Base-by-base conservation (phyloP, 2,329 filamentous ascomycete genomes). In the Fusarium coffeatum region DNA sequence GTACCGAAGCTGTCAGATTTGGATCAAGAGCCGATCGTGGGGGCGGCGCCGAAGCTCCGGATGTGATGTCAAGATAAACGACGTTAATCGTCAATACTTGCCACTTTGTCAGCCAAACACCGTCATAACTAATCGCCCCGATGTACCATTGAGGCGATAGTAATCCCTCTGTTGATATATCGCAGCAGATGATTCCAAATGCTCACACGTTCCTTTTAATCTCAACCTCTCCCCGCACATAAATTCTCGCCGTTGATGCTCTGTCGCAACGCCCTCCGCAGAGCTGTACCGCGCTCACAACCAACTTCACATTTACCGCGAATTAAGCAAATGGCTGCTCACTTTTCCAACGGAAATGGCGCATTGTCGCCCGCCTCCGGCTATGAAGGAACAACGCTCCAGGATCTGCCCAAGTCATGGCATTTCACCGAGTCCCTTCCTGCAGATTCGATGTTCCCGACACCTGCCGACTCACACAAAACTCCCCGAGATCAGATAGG, bases 381-480 rank as follows among this genome's bases (percentile, higher is more conserved):
- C n/a, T 67, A 70, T 41, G 68, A 72, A 50, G 79, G 80, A 62
- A 74, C 78, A 37, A 80, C 84, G 32, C 78, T 91, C 50, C 81
- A 82, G 70, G 84, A 88, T 53, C 82, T 91, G 18, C 88, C 88
- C 41, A 91, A 90, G 76, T 86, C 88, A 59, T 91, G 89, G 89
- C 85, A 79, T 57, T 89, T 90, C 74, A 89, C 88, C 18, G 84
- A 86, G n/a, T 83, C 83, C 10, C 84, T 98, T 6, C 93, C 94
- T 5, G 81, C 93, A 11, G 96, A 99, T 77, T 80, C 90, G 13
- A 81, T 87, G 28, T 97, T 92, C 77, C 90, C 93, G 18, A 97
- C 93, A 0, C 94, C 96, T 0, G 87, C 89, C 65, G 86, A 87
- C 63, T 98, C 95, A 1, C 93, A 98, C 80, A 87, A 88, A 72